Evolutionary conservation across 2,329 filamentous ascomycete species (phyloP), one percentile per base, ranked within the genome.

Genomic region (Arthrobotrys iridis): DNA sequence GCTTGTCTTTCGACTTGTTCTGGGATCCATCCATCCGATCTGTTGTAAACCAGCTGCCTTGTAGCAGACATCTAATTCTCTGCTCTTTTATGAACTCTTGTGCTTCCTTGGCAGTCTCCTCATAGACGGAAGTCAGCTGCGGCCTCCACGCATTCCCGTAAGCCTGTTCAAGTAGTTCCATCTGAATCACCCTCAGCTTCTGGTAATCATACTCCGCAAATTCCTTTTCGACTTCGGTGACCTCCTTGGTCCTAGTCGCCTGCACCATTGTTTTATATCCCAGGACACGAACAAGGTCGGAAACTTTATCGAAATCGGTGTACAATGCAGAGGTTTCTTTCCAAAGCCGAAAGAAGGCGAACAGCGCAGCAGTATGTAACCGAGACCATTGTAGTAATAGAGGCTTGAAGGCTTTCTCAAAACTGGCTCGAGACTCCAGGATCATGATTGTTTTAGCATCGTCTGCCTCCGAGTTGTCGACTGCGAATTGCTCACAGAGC

Each of bases 11-110:
- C 26, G 77, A 82, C 80, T 64, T 82, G 80, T 62, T 82, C 80
- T 79, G 81, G 83, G 66, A 83, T 77, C 41, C 60, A 15, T 76
- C 66, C 3, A 43, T 66, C 28, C 66, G 64, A 48, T 76, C 72
- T 79, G 83, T 77, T 83, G 82, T 80, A 82, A 98, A 99, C 95
- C 95, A 99, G 7, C 91, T 89, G 4, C 95, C 95, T 78, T 92
- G 87, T 2, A 98, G 86, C 40, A 99, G 85, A 81, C 93, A 97
- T 63, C 95, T 88, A 76, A 98, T 91, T 37, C 95, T 89, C 82
- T 99, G 95, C 83, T 99, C 95, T 82, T 97, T 97, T 82, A 98
- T 92, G 80, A 99, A 99, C 80, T 97, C 92, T 63, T 97, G 84
- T 8, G 94, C 93, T 82, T 99, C 95, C 79, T 94, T 89, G 78